Conservation (phyloP, 163 green algal species). For the Scenedesmus sp. region DNA sequence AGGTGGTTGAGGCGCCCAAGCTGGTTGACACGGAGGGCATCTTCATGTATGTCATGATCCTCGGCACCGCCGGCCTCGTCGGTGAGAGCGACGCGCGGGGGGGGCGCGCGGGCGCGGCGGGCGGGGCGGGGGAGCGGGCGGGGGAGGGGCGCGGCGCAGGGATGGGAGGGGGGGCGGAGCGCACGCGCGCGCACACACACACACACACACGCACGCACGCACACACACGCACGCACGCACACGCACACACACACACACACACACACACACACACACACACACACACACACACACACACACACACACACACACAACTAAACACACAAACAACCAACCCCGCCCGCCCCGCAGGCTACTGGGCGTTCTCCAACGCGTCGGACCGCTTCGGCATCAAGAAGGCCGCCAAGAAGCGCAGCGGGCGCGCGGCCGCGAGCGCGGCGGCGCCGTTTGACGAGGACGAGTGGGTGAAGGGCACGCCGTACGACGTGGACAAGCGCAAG, state of each 20-base stretch:
- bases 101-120: no score
- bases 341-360: constrained; percentile 32
- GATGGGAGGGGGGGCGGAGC: not conserved
- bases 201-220: not conserved
- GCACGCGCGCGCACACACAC: not conserved
- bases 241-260: no score
- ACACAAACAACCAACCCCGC: no score
- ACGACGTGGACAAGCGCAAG: constrained; percentile 54
- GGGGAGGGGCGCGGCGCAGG: not conserved
- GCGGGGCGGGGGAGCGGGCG: no score
- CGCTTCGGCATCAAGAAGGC: constrained; percentile 46
- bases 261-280: no score
- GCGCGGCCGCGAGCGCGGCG: not conserved
- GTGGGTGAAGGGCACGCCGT: constrained; percentile 66
- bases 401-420: constrained; percentile 24
- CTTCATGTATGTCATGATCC: constrained; percentile 59
- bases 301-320: no score
- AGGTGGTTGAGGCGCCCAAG: constrained; percentile 58
- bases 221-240: no score
- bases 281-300: no score
- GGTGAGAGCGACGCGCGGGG: constrained; percentile 55
- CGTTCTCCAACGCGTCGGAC: constrained; percentile 21
- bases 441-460: constrained; percentile 56
- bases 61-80: constrained; percentile 16
- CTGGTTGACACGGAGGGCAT: constrained; percentile 67